Evolutionary conservation across 331 rosid genomes (phyloP).

Genomic region (Phaseolus coccineus): DNA sequence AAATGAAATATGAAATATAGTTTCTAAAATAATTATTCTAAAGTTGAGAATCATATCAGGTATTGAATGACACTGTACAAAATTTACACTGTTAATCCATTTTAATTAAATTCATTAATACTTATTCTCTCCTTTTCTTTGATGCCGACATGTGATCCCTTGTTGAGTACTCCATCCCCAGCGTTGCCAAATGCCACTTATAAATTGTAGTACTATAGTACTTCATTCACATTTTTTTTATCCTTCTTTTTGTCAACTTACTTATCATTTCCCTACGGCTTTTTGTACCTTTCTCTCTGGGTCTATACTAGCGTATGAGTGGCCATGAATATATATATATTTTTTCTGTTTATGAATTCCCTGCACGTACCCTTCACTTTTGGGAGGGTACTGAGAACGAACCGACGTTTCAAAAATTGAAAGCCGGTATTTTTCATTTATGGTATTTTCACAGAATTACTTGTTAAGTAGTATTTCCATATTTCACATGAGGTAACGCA

Average conservation of each 20-base stretch:
- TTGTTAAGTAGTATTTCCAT: background rate
- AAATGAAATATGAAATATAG: background rate
- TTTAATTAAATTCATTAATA: background rate
- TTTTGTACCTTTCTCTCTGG: background rate
- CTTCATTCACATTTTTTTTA: too few relatives aligned
- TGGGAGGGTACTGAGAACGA: too few relatives aligned
- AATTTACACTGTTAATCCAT: too few relatives aligned
- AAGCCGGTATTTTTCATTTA: background rate
- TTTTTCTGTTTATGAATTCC: background rate
- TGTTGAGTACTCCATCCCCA: too few relatives aligned
- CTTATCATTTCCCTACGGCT: too few relatives aligned
- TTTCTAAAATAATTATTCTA: background rate
- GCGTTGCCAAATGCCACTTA: too few relatives aligned
- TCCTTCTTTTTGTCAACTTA: too few relatives aligned
- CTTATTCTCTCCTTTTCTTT: background rate
- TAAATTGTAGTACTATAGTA: too few relatives aligned
- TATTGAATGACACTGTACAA: too few relatives aligned
- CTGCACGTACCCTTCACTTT: too few relatives aligned
- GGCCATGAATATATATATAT: background rate
- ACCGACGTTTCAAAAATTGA: too few relatives aligned
- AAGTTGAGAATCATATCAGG: background rate
- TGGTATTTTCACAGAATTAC: slow-evolving; percentile 27
- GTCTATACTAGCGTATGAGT: background rate
- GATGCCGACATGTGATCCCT: background rate
- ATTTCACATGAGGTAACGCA: background rate